Base-by-base conservation (phyloP, 257 asterid species). In the Apocynum venetum region DNA sequence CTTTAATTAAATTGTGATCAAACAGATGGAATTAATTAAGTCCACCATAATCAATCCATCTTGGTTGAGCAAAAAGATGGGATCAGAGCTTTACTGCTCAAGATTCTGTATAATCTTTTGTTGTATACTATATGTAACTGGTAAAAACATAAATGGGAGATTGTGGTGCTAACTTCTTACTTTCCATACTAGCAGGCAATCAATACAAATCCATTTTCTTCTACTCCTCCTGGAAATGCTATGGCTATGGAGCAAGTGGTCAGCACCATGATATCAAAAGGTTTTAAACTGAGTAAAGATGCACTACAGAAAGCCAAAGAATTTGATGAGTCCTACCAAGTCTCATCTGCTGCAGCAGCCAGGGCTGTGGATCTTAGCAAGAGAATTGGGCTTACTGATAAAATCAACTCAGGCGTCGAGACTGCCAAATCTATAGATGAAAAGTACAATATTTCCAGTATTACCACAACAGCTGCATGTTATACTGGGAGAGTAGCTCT, bases 301-400 rank as follows among this genome's bases (percentile, higher is more conserved):
- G 93, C 93, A 35, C 36, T 90, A 3, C 74, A 68, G 6, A 90
- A 84, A 82, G 96, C 96, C 79, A 90, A 83, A 84, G 90, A 90
- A n/a, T 82, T 90, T 3, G 96, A 90, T 13, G 89, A 90, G 73
- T 83, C 90, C 66, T 77, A 64, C 67, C 84, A 82, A 0, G 85
- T 90, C n/a, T 87, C 93, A 52, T 79, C 93, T 8, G 61, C 87
- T 46, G 89, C 92, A 41, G 89, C 86, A 12, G 88, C 88, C 64
- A 88, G 87, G 85, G 81, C 85, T 67, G 86, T 84, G 20, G 93
- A 86, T 72, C 75, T 84, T 47, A 88, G 93, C 85, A 77, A 87
- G 60, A 87, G 70, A 56, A 71, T 84, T 5, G 96, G 96, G 43
- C 86, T 90, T 20, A 90, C 91, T 13, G 87, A 85, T 52, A 87